Conservation (phyloP, 2,329 filamentous ascomycete species). For the Zymoseptoria crescenta region DNA sequence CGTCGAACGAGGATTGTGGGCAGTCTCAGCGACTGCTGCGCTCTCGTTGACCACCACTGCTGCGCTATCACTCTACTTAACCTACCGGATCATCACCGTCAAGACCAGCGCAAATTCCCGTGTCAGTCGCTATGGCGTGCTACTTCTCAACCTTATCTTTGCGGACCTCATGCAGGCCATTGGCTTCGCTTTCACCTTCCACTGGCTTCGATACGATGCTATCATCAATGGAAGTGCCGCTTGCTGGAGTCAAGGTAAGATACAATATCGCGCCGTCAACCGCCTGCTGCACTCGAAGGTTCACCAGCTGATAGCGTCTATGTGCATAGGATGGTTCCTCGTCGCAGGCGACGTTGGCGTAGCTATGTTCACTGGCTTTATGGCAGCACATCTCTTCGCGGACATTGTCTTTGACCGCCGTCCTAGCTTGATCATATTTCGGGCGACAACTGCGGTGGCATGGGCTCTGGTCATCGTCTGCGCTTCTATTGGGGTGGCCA, state of each 20-base stretch:
- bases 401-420: conserved; percentile 51
- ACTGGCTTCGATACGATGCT: conserved; percentile 49
- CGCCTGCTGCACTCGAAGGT: not conserved
- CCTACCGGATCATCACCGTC: conserved; percentile 21
- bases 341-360: conserved; percentile 58
- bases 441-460: conserved; percentile 39
- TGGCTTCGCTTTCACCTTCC: conserved; percentile 54
- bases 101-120: not conserved
- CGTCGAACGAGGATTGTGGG: conserved; percentile 18
- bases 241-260: conserved; percentile 53
- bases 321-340: conserved; percentile 51
- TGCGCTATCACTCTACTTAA: conserved; percentile 19
- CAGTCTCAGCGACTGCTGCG: conserved; percentile 16
- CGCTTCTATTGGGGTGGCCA: conserved; percentile 43
- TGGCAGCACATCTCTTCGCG: conserved; percentile 59
- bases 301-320: not conserved
- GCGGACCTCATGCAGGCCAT: conserved; percentile 60
- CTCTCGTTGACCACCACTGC: conserved; percentile 19
- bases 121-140: conserved; percentile 56
- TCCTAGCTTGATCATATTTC: conserved; percentile 45
- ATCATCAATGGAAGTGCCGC: conserved; percentile 46
- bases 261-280: not conserved
- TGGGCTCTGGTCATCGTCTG: conserved; percentile 56
- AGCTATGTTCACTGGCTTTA: conserved; percentile 57
- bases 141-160: conserved; percentile 60